Conservation (phyloP, 768 basidiomycete species). For the Tylopilus balloui region DNA sequence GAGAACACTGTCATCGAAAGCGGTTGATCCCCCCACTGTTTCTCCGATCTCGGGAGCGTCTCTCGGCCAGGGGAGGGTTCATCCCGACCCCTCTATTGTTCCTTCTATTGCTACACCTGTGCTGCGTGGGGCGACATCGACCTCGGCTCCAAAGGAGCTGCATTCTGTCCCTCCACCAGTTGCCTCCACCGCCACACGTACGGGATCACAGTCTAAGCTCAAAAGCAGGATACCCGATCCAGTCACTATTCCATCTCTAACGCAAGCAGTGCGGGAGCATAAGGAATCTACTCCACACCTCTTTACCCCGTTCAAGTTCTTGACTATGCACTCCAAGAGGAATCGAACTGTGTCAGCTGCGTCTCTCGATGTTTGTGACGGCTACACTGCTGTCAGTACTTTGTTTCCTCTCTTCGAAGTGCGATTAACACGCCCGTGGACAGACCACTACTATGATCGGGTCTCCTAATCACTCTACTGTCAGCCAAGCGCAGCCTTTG, state of each 20-base stretch:
- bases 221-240: slow-evolving; percentile 20
- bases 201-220: slow-evolving; percentile 14
- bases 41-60: slow-evolving; percentile 18
- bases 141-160: slow-evolving; percentile 18
- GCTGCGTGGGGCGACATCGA: slow-evolving; percentile 13
- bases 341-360: slow-evolving; percentile 67
- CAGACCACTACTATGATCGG: slow-evolving; percentile 71
- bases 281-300: slow-evolving; percentile 43
- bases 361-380: slow-evolving; percentile 75
- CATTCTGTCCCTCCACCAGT: slow-evolving; percentile 1
- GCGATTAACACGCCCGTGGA: slow-evolving; percentile 3
- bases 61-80: slow-evolving; percentile 19
- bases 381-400: slow-evolving; percentile 61
- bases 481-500: slow-evolving; percentile 51
- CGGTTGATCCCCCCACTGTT: slow-evolving; percentile 20
- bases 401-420: neutral
- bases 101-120: slow-evolving; percentile 2
- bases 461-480: slow-evolving; percentile 67
- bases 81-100: slow-evolving; percentile 5
- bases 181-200: slow-evolving; percentile 6
- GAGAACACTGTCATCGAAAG: slow-evolving; percentile 31
- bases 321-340: slow-evolving; percentile 46
- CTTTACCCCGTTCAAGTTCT: slow-evolving; percentile 60
- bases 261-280: slow-evolving; percentile 30
- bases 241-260: slow-evolving; percentile 31